phyloP scores from a whole-genome alignment of 106 monocot species.

The Apostasia ramifera region DNA sequence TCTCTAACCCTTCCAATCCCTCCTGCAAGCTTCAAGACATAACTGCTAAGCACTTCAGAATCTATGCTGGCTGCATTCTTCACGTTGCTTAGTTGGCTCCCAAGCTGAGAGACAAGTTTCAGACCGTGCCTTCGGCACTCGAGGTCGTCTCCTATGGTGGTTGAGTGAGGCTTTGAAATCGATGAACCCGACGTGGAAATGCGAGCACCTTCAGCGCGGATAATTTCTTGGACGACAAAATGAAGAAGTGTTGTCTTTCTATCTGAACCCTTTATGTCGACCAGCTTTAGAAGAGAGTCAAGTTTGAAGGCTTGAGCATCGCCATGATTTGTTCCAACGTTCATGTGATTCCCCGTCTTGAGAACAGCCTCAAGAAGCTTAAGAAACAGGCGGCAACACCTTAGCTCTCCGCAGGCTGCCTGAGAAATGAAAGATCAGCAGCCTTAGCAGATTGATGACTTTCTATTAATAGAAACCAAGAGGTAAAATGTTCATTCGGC shows the following conservation, averaged over 20 bases:
- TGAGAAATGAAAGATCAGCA: constrained; percentile 11
- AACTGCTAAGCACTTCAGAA: constrained; percentile 38
- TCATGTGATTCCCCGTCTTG: constrained; percentile 53
- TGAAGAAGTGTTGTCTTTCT: constrained; percentile 23
- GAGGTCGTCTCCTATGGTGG: constrained; percentile 12
- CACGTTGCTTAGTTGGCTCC: constrained; percentile 38
- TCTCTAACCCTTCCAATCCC: constrained; percentile 42
- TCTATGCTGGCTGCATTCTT: constrained; percentile 65
- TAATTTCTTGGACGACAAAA: constrained; percentile 27
- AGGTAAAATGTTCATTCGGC: no score
- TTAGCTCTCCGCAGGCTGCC: constrained; percentile 42
- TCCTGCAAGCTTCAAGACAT: constrained; percentile 37
- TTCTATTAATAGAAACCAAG: no score
- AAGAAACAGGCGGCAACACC: constrained; percentile 32
- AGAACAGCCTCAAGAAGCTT: constrained; percentile 56
- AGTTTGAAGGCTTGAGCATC: constrained; percentile 45
- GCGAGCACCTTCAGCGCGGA: constrained; percentile 14
- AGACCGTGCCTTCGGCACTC: constrained; percentile 38
- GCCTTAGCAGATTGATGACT: no score
- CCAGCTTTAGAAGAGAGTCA: constrained; percentile 16
- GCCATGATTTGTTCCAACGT: constrained; percentile 43
- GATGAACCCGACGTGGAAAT: constrained; percentile 9
- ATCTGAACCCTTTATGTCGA: constrained; percentile 17
- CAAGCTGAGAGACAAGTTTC: constrained; percentile 34
- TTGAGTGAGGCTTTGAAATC: constrained; percentile 3